These are phyloP conservation scores for Talaromyces sp. DNA, from an alignment of 2,329 filamentous ascomycete genomes.

Conservation along the genomic window DNA sequence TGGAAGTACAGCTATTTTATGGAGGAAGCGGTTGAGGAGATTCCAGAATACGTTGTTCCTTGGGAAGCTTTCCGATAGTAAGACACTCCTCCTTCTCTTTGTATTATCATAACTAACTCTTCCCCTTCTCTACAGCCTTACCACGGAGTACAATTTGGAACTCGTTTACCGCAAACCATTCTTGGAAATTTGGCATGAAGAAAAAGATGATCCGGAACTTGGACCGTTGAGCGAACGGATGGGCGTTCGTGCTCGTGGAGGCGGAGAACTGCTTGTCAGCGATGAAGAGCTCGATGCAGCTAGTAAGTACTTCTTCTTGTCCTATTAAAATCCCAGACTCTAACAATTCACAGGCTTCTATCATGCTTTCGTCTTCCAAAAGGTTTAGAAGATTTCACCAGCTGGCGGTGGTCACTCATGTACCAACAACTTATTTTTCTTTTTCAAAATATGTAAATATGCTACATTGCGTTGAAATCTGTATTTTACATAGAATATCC, in stretches of 20 bases:
- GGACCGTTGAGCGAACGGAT: conserved; percentile 91
- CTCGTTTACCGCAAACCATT: conserved; percentile 92
- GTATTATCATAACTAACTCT: conserved; percentile 20
- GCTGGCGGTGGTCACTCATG: not conserved
- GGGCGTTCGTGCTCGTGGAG: conserved; percentile 75
- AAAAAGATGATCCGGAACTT: conserved; percentile 79
- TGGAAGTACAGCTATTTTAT: conserved; percentile 99
- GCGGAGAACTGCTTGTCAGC: conserved; percentile 67
- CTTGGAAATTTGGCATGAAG: conserved; percentile 83
- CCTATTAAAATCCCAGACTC: not conserved
- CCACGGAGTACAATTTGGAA: conserved; percentile 95
- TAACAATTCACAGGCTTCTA: conserved; percentile 62
- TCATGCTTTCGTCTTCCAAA: conserved; percentile 94
- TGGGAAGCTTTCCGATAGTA: conserved; percentile 93
- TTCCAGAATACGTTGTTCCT: conserved; percentile 95
- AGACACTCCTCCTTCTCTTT: conserved; percentile 23
- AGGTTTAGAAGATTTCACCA: conserved; percentile 41
- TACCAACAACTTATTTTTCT: not conserved
- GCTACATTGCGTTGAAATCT: not conserved
- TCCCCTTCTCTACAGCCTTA: conserved; percentile 52
- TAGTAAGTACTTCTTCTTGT: conserved; percentile 42
- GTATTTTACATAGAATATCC: not conserved
- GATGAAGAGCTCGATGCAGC: conserved; percentile 91
- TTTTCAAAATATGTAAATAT: not conserved
- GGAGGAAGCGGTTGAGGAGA: conserved; percentile 91